Base-by-base conservation (phyloP, 306 rosid genomes). In the Luffa aegyptiaca region DNA sequence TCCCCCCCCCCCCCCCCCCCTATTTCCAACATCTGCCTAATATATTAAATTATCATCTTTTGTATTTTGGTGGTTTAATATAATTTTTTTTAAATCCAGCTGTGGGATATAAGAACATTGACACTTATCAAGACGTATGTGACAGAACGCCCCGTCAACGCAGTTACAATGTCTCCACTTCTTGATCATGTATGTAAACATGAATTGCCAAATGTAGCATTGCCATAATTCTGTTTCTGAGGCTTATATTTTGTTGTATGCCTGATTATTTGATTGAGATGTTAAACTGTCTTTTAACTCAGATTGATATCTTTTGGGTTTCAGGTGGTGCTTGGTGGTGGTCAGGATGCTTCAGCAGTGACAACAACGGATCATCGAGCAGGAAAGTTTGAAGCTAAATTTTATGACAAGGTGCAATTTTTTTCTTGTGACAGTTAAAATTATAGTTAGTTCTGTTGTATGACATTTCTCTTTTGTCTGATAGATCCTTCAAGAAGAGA, bases 251-350 rank as follows among this genome's bases (percentile, higher is more conserved):
- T 8, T 48, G 55, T 74, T 9, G 14, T 74, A 37, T 55, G 20
- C 39, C 51, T 18, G 5, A 37, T 75, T 21, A 7, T 68, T 71
- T 41, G 12, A 1, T 13, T 26, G 12, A 37, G n/a, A 18, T 18
- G 14, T 5, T 49, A 13, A 46, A 26, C 31, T 31, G 45, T 73
- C 26, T 49, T n/a, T 59, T 10, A 14, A 7, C 33, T 51, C 20
- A 17, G 6, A 31, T 78, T 35, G 8, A 8, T 26, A 26, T 49
- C 65, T 13, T 76, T 36, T 62, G 82, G 35, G 82, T 71, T 64
- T 12, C 52, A 95, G 98, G 97, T 95, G 79, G 97, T 95, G 37
- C 81, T 95, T 81, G 99, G 98, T 82, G 99, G 99, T 89, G 99
- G 99, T 84, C 99, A 95, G 85, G 98, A 93, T 80, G 99, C 98